phyloP scores from a whole-genome alignment of 805 yeast species.

The Trichomonascus vanleenenianus region DNA sequence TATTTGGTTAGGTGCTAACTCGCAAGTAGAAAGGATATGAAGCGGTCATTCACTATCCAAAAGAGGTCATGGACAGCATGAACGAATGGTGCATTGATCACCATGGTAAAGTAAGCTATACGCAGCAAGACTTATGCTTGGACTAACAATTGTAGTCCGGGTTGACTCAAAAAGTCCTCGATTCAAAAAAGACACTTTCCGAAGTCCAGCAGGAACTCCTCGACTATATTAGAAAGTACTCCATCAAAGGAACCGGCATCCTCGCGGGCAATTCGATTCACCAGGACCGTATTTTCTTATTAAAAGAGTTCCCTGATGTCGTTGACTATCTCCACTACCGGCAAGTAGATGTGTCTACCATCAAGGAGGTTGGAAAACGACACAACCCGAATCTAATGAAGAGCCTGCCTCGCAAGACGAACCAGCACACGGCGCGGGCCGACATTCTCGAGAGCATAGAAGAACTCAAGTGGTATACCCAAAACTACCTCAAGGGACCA shows the following conservation, averaged over 20 bases:
- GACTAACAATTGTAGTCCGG: slow-evolving; percentile 38
- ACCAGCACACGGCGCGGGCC: slow-evolving; percentile 76
- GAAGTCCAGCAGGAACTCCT: slow-evolving; percentile 62
- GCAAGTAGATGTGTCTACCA: slow-evolving; percentile 80
- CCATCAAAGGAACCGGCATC: slow-evolving; percentile 53
- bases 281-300: slow-evolving; percentile 81
- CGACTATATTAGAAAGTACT: slow-evolving; percentile 48
- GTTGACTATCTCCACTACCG: slow-evolving; percentile 57
- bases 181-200: slow-evolving; percentile 42
- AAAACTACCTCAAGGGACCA: slow-evolving; percentile 42
- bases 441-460: slow-evolving; percentile 86
- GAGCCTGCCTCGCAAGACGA: slow-evolving; percentile 53
- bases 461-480: slow-evolving; percentile 71
- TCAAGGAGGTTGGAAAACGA: slow-evolving; percentile 73
- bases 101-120: slow-evolving; percentile 49
- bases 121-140: background rate
- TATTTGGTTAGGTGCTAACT: no score
- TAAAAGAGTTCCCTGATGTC: slow-evolving; percentile 73
- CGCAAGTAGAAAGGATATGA: slow-evolving; percentile 58
- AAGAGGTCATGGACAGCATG: slow-evolving; percentile 60
- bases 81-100: slow-evolving; percentile 80
- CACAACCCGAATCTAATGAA: slow-evolving; percentile 60
- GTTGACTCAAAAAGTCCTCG: slow-evolving; percentile 60
- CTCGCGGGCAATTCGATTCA: slow-evolving; percentile 91
- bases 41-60: slow-evolving; percentile 65